phyloP scores from a whole-genome alignment of 2,329 filamentous ascomycete species.

The Nemania bipapillata region DNA sequence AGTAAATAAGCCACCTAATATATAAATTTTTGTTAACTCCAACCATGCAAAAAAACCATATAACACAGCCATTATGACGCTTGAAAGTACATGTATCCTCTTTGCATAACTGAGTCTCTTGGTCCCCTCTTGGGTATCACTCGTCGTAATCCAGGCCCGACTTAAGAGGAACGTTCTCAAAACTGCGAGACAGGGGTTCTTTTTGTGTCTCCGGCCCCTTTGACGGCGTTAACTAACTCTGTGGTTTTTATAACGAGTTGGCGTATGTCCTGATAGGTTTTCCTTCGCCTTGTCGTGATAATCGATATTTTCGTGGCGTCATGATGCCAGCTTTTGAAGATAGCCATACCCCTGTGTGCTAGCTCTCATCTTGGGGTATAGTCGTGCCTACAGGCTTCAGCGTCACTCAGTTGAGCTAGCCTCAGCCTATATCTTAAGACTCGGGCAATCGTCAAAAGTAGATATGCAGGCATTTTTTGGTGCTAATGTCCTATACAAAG shows the following conservation, averaged over 20 bases:
- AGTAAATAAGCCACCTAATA: not conserved
- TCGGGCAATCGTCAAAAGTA: not conserved
- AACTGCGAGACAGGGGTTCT: not conserved
- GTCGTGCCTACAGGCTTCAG: not conserved
- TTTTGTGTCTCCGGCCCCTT: not conserved
- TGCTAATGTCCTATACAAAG: not conserved
- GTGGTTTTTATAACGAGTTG: not conserved
- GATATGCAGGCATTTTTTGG: not conserved
- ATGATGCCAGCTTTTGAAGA: not conserved
- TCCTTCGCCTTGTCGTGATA: not conserved
- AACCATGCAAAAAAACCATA: not conserved
- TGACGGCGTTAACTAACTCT: not conserved
- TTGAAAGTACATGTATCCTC: constrained; percentile 17
- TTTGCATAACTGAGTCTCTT: not conserved
- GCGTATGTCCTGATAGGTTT: not conserved
- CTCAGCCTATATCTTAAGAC: not conserved
- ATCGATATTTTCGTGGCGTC: not conserved
- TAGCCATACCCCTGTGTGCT: not conserved
- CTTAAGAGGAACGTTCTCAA: not conserved
- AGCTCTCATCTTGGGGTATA: not conserved
- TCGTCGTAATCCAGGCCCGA: not conserved
- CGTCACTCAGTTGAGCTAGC: not conserved
- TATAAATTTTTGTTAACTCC: constrained; percentile 9
- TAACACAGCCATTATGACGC: constrained; percentile 3
- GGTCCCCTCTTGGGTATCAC: constrained; percentile 4